Base-by-base conservation (phyloP, 257 asterid species). In the Lithospermum erythrorhizon region DNA sequence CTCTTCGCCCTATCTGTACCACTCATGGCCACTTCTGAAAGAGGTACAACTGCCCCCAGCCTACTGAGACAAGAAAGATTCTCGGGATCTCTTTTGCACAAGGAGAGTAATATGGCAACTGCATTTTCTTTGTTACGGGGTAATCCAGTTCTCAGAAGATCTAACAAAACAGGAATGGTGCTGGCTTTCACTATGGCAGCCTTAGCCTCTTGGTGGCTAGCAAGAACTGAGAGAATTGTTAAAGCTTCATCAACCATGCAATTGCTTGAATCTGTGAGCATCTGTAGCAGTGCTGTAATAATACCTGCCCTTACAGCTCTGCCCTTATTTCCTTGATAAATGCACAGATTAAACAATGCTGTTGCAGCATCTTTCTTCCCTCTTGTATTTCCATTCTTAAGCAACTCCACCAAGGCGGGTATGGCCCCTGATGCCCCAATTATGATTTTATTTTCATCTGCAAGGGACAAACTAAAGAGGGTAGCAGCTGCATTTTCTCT, bases 301-400 rank as follows among this genome's bases (percentile, higher is more conserved):
- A 91, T 81, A 8, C 98, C 98, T 0, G 96, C 87, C 70, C 95
- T 68, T 18, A 91, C 84, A 14, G 98, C 98, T 63, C 98, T 69
- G 14, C 94, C 96, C 60, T 86, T 87, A 82, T 91, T 91, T 61
- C 95, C 95, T 9, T 81, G 94, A 76, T 91, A 88, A 53, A 88
- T 81, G 49, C 96, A 91, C 72, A 91, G 66, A 64, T 88, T 91
- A 74, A 87, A 91, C 61, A 91, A 74, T 0, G 98, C 95, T 0
- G 98, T 85, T 16, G 98, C 94, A 17, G 98, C 96, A 48, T 91
- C 98, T 72, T 91, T 91, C 67, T 84, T 91, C 61, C 98, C 98
- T 66, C 98, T 72, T 0, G 81, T 11, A 65, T 83, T 84, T 24
- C 98, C 98, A 5, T 68, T 76, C 49, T 78, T 70, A 21, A 91